These are phyloP conservation scores for Cystobasidium sp. DNA, from an alignment of 1,284 basidiomycete genomes.

Conservation along the genomic window DNA sequence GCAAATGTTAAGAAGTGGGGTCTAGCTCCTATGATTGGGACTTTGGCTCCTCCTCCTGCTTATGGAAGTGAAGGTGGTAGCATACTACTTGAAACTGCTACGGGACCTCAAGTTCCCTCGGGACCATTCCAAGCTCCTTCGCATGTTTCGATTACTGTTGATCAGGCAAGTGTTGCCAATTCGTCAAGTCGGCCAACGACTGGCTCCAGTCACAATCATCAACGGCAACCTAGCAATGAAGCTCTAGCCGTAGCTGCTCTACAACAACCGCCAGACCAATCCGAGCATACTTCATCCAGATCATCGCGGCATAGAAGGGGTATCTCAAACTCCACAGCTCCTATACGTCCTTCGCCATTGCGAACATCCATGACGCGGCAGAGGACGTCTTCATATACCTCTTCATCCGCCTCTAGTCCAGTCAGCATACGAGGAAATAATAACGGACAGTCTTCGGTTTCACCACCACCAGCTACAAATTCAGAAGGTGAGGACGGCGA, in stretches of 20 bases:
- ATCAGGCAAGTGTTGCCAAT: constrained; percentile 45
- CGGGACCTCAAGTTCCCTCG: constrained; percentile 52
- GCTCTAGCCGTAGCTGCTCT: constrained; percentile 33
- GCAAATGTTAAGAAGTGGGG: constrained; percentile 99
- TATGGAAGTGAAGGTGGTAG: constrained; percentile 93
- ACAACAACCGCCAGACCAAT: constrained; percentile 15
- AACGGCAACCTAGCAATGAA: constrained; percentile 40
- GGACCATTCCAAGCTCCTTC: constrained; percentile 11
- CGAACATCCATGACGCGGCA: constrained; percentile 46
- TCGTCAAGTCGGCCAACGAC: constrained; percentile 42
- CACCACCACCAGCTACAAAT: constrained; percentile 14
- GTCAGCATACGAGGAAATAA: constrained; percentile 14
- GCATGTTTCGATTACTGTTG: background rate
- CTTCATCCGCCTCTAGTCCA: constrained; percentile 46
- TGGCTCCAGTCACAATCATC: constrained; percentile 39
- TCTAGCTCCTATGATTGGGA: constrained; percentile 89
- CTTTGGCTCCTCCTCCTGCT: constrained; percentile 90
- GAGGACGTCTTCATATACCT: constrained; percentile 36
- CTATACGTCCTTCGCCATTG: constrained; percentile 49
- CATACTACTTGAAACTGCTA: constrained; percentile 81
- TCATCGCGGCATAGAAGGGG: constrained; percentile 31
- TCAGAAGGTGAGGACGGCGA: constrained; percentile 24
- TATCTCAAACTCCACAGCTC: constrained; percentile 32
- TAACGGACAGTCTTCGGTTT: constrained; percentile 28
- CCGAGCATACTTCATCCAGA: constrained; percentile 22